A percentile compares a stretch with the other conserved stretches of the same genome.
phyloP scores from a whole-genome alignment of 768 basidiomycete species.

The Russula virescens region DNA sequence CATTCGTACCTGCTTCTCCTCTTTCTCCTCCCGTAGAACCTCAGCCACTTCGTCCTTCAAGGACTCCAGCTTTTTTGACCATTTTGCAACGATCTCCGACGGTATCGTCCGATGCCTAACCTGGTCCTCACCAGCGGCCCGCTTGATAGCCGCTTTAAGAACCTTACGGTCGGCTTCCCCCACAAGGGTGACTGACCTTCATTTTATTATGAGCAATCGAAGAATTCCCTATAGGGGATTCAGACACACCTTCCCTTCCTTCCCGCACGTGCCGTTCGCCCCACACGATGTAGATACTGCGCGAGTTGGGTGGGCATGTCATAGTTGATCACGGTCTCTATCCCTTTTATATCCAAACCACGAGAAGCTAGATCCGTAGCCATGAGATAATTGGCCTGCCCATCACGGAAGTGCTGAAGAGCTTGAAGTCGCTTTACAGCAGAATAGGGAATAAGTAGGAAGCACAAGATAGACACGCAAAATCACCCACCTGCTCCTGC shows the following conservation, averaged over 20 bases:
- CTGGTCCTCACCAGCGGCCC: slow-evolving; percentile 68
- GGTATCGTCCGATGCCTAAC: slow-evolving; percentile 87
- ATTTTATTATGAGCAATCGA: slow-evolving; percentile 14
- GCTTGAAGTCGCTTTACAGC: slow-evolving; percentile 69
- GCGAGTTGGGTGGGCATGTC: slow-evolving; percentile 94
- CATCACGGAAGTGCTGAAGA: slow-evolving; percentile 82
- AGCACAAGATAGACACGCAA: background rate
- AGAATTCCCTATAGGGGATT: background rate
- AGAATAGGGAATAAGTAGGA: background rate
- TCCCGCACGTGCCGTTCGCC: slow-evolving; percentile 94
- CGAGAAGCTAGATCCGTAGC: slow-evolving; percentile 95
- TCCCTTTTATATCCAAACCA: slow-evolving; percentile 95
- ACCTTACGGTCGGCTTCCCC: slow-evolving; percentile 95
- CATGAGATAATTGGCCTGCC: slow-evolving; percentile 85
- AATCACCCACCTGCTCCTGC: slow-evolving; percentile 77
- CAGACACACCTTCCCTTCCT: slow-evolving; percentile 74
- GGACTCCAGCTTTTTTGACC: slow-evolving; percentile 60
- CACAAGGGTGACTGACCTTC: slow-evolving; percentile 87
- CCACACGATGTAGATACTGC: slow-evolving; percentile 95
- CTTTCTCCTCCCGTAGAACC: slow-evolving; percentile 86
- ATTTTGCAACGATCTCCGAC: slow-evolving; percentile 62
- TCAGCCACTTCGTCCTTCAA: slow-evolving; percentile 73
- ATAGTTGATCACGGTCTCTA: slow-evolving; percentile 97
- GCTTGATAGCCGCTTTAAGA: slow-evolving; percentile 93
- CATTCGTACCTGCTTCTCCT: slow-evolving; percentile 76